Percentiles rank a stretch among this genome's conserved stretches.
Evolutionary conservation across 2,329 filamentous ascomycete species (phyloP).

Genomic region (Trichoderma sp.): DNA sequence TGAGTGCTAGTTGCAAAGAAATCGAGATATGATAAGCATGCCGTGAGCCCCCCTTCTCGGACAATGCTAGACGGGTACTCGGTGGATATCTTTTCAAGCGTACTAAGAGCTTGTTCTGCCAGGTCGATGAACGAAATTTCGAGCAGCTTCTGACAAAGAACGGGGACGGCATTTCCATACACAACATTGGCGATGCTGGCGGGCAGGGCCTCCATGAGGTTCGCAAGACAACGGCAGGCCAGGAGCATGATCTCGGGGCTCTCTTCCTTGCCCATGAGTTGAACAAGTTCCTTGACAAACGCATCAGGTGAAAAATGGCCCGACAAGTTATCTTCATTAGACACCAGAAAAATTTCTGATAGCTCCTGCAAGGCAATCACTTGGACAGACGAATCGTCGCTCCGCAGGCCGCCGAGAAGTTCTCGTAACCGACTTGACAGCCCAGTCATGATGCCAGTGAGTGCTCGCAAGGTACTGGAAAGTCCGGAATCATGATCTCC

Average conservation of each 20-base stretch:
- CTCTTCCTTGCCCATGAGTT: conserved; percentile 91
- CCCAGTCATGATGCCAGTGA: conserved; percentile 91
- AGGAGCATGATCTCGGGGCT: conserved; percentile 97
- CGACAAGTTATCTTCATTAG: conserved; percentile 93
- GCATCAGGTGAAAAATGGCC: conserved; percentile 93
- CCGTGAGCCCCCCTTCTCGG: conserved; percentile 89
- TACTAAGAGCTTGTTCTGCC: conserved; percentile 95
- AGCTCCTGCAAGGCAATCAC: conserved; percentile 90
- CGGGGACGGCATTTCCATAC: conserved; percentile 93
- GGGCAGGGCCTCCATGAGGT: conserved; percentile 95
- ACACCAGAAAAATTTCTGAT: conserved; percentile 89
- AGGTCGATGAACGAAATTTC: conserved; percentile 98
- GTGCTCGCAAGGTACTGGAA: conserved; percentile 78
- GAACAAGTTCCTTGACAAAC: conserved; percentile 92
- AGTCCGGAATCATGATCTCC: conserved; percentile 67
- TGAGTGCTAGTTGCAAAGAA: conserved; percentile 98
- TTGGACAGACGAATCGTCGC: conserved; percentile 87
- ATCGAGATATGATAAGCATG: conserved; percentile 94
- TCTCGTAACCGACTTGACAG: conserved; percentile 79
- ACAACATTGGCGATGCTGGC: conserved; percentile 93
- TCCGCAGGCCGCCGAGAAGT: conserved; percentile 73
- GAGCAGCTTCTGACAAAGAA: conserved; percentile 90
- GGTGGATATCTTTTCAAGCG: conserved; percentile 93
- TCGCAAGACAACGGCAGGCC: conserved; percentile 92
- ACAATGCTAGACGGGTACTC: conserved; percentile 96